These are phyloP conservation scores for Aspergillus tubingensis DNA, from an alignment of 2,329 filamentous ascomycete species.

Conservation along the genomic window DNA sequence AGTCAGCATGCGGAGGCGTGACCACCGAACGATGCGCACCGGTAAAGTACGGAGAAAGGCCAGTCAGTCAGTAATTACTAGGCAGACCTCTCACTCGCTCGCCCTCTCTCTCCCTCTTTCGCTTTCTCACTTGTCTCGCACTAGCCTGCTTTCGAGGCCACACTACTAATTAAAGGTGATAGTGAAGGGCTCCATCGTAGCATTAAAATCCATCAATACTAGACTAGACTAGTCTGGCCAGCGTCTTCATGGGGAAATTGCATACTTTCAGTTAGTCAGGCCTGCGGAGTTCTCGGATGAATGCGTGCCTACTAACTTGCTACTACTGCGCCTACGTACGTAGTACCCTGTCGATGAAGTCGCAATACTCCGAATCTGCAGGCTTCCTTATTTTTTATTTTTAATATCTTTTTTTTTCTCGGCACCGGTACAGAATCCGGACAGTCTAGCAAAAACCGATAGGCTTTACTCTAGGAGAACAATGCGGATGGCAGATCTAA, in stretches of 20 bases:
- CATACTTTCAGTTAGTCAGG: background rate
- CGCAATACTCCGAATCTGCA: constrained; percentile 6
- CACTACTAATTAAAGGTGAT: constrained; percentile 9
- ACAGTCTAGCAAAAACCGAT: background rate
- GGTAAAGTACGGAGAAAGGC: constrained; percentile 9
- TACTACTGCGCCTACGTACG: background rate
- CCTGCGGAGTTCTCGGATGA: constrained; percentile 9
- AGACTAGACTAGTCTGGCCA: constrained; percentile 1
- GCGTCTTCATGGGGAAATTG: constrained; percentile 8
- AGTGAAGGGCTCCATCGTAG: background rate
- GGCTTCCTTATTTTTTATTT: constrained; percentile 1
- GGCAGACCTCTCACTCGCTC: background rate
- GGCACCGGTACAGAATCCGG: background rate
- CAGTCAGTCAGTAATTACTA: background rate
- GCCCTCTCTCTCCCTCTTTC: background rate
- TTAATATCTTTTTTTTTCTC: background rate
- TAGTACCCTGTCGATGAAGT: background rate
- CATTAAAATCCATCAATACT: background rate
- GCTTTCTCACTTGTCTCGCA: background rate
- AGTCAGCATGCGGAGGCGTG: constrained; percentile 12
- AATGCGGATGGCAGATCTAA: no score
- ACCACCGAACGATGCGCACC: constrained; percentile 10
- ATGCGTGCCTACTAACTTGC: background rate
- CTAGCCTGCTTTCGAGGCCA: constrained; percentile 1
- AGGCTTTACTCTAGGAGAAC: background rate